Conservation (phyloP, 1,284 basidiomycete genomes). For the Volvariella volvacea region DNA sequence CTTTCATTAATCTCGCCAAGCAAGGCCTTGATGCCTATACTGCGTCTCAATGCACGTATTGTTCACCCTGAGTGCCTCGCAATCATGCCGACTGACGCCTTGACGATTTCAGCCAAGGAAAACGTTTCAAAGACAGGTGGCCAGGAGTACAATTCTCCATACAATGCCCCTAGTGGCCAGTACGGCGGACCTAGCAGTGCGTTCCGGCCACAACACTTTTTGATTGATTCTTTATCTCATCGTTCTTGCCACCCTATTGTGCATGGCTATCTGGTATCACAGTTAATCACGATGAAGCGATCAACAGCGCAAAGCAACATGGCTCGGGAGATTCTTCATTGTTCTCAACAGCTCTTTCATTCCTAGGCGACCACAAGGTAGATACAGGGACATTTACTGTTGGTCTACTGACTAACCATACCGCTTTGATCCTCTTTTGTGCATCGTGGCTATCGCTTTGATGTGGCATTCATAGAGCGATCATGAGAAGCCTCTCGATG, state of each 20-base stretch:
- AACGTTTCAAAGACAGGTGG: constrained; percentile 52
- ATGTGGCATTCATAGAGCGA: constrained; percentile 31
- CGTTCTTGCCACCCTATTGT: too few species aligned
- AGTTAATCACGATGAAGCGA: constrained; percentile 59
- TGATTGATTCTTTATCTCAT: constrained; percentile 5
- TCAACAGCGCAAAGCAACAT: constrained; percentile 40
- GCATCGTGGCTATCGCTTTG: background rate
- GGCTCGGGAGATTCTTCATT: constrained; percentile 45
- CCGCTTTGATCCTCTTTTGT: background rate
- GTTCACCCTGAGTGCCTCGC: constrained; percentile 1
- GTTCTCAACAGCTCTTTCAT: constrained; percentile 46
- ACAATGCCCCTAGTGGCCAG: constrained; percentile 26
- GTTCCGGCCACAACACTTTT: constrained; percentile 7
- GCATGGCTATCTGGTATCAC: too few species aligned
- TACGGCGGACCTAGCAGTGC: constrained; percentile 19
- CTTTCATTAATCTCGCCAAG: constrained; percentile 61
- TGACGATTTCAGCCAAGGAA: constrained; percentile 1
- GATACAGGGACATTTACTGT: constrained; percentile 9
- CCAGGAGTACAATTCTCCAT: constrained; percentile 49
- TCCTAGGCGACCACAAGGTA: constrained; percentile 46
- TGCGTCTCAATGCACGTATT: constrained; percentile 27
- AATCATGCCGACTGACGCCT: constrained; percentile 3
- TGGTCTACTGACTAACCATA: too few species aligned
- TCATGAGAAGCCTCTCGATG: constrained; percentile 55
- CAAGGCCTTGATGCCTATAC: constrained; percentile 50